A percentile compares a stretch with the other conserved stretches of the same genome.
These are phyloP conservation scores for Neocucurbitaria cava DNA, from an alignment of 2,329 filamentous ascomycete genomes.

Conservation along the genomic window DNA sequence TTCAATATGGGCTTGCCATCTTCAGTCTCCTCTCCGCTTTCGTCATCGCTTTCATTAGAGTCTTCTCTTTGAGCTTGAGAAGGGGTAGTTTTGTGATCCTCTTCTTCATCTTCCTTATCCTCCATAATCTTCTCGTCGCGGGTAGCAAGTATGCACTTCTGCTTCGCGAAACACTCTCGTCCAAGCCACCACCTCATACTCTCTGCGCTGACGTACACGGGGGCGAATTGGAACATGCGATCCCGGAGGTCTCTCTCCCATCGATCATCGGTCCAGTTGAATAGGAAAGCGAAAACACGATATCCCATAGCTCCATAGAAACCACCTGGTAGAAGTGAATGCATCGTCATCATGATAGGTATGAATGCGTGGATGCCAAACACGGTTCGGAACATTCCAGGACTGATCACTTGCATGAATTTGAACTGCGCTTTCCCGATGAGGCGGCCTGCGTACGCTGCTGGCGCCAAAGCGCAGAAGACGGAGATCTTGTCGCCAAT, in stretches of 20 bases:
- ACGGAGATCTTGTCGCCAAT: constrained; percentile 83
- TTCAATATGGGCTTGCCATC: constrained; percentile 1
- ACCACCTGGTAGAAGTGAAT: constrained; percentile 66
- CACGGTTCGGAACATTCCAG: constrained; percentile 75
- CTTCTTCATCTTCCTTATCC: constrained; percentile 56
- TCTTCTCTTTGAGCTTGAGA: constrained; percentile 14
- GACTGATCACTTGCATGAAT: constrained; percentile 84
- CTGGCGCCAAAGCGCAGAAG: constrained; percentile 89
- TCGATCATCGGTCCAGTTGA: constrained; percentile 82
- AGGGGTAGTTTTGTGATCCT: constrained; percentile 27
- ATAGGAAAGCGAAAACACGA: constrained; percentile 86
- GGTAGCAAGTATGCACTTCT: constrained; percentile 87
- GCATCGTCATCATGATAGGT: constrained; percentile 89
- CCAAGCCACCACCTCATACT: constrained; percentile 97
- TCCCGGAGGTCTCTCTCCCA: constrained; percentile 83
- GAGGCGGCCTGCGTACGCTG: constrained; percentile 85
- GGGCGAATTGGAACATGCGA: constrained; percentile 90
- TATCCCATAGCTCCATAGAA: constrained; percentile 86
- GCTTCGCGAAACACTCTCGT: constrained; percentile 80
- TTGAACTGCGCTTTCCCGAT: constrained; percentile 90
- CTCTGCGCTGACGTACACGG: constrained; percentile 88
- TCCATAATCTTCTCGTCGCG: constrained; percentile 72
- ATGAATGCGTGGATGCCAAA: constrained; percentile 96
- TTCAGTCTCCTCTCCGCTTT: constrained; percentile 1
- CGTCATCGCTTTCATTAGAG: constrained; percentile 24